Evolutionary conservation across 345 rosid species (phyloP), one percentile per base, ranked within the genome.

Genomic region (Garcia nutans): DNA sequence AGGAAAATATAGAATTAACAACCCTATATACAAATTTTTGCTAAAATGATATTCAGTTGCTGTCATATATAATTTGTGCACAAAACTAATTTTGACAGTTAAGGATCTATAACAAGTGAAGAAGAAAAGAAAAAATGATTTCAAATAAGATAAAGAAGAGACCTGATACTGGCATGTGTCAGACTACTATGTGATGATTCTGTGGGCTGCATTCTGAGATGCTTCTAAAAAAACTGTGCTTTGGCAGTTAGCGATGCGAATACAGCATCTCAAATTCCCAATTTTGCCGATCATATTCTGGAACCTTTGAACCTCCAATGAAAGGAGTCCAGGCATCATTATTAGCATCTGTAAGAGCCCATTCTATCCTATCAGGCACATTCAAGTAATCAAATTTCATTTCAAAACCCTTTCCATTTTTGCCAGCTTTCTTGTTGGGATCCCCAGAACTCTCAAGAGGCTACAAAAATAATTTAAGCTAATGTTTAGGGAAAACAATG

Each of bases 201-300:
- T 8, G 16, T 3, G 0, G 12, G 22, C 45, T 23, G 13, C 37
- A 49, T 28, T 57, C 22, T 26, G 33, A 54, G 26, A 3, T 26
- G 17, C 41, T 62, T 62, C 71, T 67, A 57, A 13, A 61, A 13
- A 61, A 33, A 20, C 19, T 44, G 50, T 19, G 70, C 72, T 78
- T 33, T 75, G 55, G 76, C 17, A 0, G 85, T 78, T 41, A 85
- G n/a, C 47, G 66, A 79, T 10, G 83, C 67, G 68, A 88, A 89
- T 16, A 86, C 85, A 65, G 73, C 74, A 74, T 74, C 77, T 96
- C 98, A 93, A 1, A 80, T 81, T 71, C 77, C 98, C 98, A 93
- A 0, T 79, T 84, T 68, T 42, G 78, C 66, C 44, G 81, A 4
- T 72, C 77, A 16, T 85, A 71, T 71, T 85, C 89, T 3, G 84